phyloP scores from a whole-genome alignment of 1,284 basidiomycete genomes.

The Pseudozyma pruni region DNA sequence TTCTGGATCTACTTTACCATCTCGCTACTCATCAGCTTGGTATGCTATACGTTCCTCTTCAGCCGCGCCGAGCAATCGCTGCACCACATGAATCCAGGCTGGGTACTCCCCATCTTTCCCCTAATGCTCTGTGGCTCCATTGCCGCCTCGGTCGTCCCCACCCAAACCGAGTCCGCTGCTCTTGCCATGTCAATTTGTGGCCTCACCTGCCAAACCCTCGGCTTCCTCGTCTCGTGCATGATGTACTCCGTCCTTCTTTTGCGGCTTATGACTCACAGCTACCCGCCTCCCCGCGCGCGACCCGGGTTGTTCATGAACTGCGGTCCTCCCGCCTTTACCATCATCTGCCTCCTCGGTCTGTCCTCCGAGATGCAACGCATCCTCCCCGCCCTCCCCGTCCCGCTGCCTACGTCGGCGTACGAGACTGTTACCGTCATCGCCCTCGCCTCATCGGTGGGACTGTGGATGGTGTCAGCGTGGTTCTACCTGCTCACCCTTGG shows the following conservation, averaged over 20 bases:
- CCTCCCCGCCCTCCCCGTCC: constrained; percentile 5
- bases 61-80: constrained; percentile 14
- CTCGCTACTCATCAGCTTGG: constrained; percentile 2
- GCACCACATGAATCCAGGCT: constrained; percentile 38
- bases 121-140: constrained; percentile 48
- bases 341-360: constrained; percentile 35
- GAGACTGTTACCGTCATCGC: constrained; percentile 12
- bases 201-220: constrained; percentile 36
- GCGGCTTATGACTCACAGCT: constrained; percentile 34
- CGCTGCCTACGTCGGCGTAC: not conserved
- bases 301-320: constrained; percentile 41
- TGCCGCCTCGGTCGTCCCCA: constrained; percentile 8
- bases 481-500: constrained; percentile 31
- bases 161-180: constrained; percentile 5
- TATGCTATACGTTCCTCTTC: constrained; percentile 20
- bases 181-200: constrained; percentile 31
- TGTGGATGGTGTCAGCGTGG: constrained; percentile 39
- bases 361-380: constrained; percentile 4
- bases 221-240: constrained; percentile 30
- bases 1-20: constrained; percentile 37
- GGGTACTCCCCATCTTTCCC: constrained; percentile 48
- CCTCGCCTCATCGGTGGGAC: constrained; percentile 5
- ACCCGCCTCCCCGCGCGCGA: constrained; percentile 16
- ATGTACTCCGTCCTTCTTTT: constrained; percentile 38
- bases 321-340: constrained; percentile 46